Conservation (phyloP, 2,329 filamentous ascomycete species). For the Exutisphaerella laricina region DNA sequence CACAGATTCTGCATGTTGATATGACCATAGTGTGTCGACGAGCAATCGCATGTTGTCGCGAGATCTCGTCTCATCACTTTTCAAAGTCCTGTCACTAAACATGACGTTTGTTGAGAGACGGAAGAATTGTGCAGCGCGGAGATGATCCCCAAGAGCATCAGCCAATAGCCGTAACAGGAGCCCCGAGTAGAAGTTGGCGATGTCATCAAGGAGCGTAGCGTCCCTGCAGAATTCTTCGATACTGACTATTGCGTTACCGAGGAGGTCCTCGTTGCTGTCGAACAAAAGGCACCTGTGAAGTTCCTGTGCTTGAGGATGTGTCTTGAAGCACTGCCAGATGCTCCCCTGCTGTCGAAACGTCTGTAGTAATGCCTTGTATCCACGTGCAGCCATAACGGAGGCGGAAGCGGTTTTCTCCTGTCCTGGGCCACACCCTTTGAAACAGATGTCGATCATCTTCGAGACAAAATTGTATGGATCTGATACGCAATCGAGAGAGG, state of each 20-base stretch:
- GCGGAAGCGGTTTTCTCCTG: background rate
- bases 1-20: slow-evolving; percentile 24
- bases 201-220: slow-evolving; percentile 8
- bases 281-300: slow-evolving; percentile 1
- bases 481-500: background rate
- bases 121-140: slow-evolving; percentile 21
- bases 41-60: slow-evolving; percentile 21
- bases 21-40: slow-evolving; percentile 14
- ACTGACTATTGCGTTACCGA: slow-evolving; percentile 9
- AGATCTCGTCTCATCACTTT: slow-evolving; percentile 17
- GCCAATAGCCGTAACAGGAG: slow-evolving; percentile 20
- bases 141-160: slow-evolving; percentile 12
- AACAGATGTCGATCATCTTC: slow-evolving; percentile 20
- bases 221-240: slow-evolving; percentile 26
- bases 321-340: background rate
- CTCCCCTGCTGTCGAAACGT: background rate
- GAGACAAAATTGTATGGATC: slow-evolving; percentile 18
- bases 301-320: background rate
- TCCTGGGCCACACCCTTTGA: slow-evolving; percentile 1
- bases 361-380: slow-evolving; percentile 5
- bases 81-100: slow-evolving; percentile 11
- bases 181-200: slow-evolving; percentile 22
- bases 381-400: background rate
- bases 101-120: slow-evolving; percentile 16
- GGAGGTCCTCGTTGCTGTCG: slow-evolving; percentile 6